Base-by-base conservation (phyloP, 23 red algal genomes). In the Cyanidiococcus yangmingshanensis region DNA sequence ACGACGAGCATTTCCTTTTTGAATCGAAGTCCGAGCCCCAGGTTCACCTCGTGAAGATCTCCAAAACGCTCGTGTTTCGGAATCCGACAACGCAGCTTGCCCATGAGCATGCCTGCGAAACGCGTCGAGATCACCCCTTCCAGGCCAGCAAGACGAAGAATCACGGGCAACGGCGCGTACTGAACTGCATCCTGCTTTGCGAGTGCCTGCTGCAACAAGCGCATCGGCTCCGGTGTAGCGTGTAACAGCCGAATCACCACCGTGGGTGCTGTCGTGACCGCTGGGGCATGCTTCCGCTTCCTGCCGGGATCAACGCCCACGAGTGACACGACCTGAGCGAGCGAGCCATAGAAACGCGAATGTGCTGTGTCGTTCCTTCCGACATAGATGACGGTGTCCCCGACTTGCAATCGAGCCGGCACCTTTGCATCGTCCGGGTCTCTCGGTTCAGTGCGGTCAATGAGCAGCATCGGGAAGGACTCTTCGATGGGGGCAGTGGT, bases 51-150 rank as follows among this genome's bases (percentile, higher is more conserved):
- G 21, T 17, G 63, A 12, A 71, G 32, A 35, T 71, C 63, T 7
- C 63, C 63, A 29, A 71, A 71, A 7, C 63, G 63, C 12, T 25
- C 63, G 63, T 71, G 63, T 35, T 71, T 25, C 12, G 63, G 63
- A 71, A 71, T 71, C n/a, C 63, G 63, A 71, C 63, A 71, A 29
- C 63, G 63, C 63, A 71, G 12, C 63, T 71, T 25, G n/a, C 63
- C 63, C n/a, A 29, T 71, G 63, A 71, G 21, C n/a, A 71, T 25
- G 63, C 63, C 63, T 12, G 63, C 63, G 32, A 71, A 71, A 25
- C n/a, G 32, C 63, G 27, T 12, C 3, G 63, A 32, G 27, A 71
- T 71, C 16, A 71, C 63, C 16, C 63, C 63, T 35, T 71, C 63
- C 63, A 71, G 27, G 7, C 63, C 63, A 35, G 63, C 63, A 35